Percentiles rank a stretch among this genome's conserved stretches.
These are phyloP conservation scores for Mallotus nudiflorus DNA, from an alignment of 345 rosid genomes.

Conservation along the genomic window DNA sequence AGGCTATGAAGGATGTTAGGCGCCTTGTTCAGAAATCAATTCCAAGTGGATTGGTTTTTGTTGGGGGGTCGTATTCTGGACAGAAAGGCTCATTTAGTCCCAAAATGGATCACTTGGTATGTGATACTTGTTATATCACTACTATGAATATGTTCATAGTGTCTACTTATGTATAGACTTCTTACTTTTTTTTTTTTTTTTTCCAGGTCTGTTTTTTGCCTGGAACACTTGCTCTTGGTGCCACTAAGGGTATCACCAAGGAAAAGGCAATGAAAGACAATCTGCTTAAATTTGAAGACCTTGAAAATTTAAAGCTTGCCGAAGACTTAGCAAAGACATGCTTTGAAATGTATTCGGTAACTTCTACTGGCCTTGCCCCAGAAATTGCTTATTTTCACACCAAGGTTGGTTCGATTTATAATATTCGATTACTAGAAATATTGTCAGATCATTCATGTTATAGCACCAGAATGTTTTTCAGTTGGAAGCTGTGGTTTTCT, in stretches of 20 bases:
- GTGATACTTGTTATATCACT: constrained; percentile 24
- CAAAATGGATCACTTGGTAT: constrained; percentile 99
- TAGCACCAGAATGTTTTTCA: background rate
- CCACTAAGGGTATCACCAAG: constrained; percentile 84
- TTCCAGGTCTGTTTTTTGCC: constrained; percentile 92
- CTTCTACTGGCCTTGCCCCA: constrained; percentile 97
- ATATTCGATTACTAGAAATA: constrained; percentile 5
- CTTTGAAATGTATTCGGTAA: constrained; percentile 90
- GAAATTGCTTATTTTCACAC: constrained; percentile 98
- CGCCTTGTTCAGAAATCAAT: constrained; percentile 80
- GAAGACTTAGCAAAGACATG: constrained; percentile 90
- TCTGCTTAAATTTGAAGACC: constrained; percentile 79
- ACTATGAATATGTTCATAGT: background rate
- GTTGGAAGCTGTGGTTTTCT: background rate
- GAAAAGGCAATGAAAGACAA: constrained; percentile 76
- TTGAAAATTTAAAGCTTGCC: constrained; percentile 92
- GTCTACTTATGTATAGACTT: constrained; percentile 6
- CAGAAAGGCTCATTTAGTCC: constrained; percentile 73
- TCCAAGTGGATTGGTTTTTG: constrained; percentile 83
- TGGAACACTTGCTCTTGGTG: constrained; percentile 95
- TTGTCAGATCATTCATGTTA: constrained; percentile 1
- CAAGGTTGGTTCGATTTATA: constrained; percentile 43
- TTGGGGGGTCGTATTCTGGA: constrained; percentile 91
- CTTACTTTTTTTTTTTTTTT: constrained; percentile 11
- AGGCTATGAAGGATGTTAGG: constrained; percentile 95